Percentiles rank a stretch among this genome's conserved stretches.
phyloP scores from a whole-genome alignment of 2,329 filamentous ascomycete genomes.

The Kalmusia sp. region DNA sequence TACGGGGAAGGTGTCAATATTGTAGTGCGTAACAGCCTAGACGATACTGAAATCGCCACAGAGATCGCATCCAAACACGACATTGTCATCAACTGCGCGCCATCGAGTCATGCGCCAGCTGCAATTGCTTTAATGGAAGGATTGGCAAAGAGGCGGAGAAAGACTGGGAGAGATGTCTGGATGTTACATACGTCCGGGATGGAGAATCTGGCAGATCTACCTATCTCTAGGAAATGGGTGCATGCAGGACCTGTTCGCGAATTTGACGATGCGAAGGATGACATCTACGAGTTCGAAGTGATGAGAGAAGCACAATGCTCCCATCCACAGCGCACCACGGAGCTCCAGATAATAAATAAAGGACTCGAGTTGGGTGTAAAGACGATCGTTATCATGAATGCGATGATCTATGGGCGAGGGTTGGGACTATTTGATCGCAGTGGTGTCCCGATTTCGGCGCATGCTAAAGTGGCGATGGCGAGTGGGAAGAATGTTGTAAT shows the following conservation, averaged over 20 bases:
- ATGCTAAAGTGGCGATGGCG: background rate
- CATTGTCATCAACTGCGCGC: conserved; percentile 53
- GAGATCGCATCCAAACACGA: conserved; percentile 16
- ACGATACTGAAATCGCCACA: conserved; percentile 20
- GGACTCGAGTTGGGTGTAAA: conserved; percentile 51
- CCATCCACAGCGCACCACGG: conserved; percentile 55
- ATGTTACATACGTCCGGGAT: conserved; percentile 55
- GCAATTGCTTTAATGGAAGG: conserved; percentile 54
- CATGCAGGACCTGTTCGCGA: conserved; percentile 29
- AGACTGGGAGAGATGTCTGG: conserved; percentile 44
- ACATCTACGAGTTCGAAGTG: conserved; percentile 54
- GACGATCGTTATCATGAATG: conserved; percentile 56
- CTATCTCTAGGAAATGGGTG: conserved; percentile 34
- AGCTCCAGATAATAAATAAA: conserved; percentile 52
- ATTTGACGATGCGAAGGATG: conserved; percentile 17
- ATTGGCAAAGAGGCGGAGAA: conserved; percentile 47
- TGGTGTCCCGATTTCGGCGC: background rate
- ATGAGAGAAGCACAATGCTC: conserved; percentile 44
- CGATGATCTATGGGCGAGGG: conserved; percentile 57
- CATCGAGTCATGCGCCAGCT: conserved; percentile 47
- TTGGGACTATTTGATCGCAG: conserved; percentile 50
- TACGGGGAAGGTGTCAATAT: conserved; percentile 16
- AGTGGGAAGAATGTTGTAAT: conserved; percentile 1
- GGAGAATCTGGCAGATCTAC: conserved; percentile 54
- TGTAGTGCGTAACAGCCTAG: conserved; percentile 21